Evolutionary conservation across 805 yeast genomes (phyloP).

Genomic region (Pichia thaimueangensis): DNA sequence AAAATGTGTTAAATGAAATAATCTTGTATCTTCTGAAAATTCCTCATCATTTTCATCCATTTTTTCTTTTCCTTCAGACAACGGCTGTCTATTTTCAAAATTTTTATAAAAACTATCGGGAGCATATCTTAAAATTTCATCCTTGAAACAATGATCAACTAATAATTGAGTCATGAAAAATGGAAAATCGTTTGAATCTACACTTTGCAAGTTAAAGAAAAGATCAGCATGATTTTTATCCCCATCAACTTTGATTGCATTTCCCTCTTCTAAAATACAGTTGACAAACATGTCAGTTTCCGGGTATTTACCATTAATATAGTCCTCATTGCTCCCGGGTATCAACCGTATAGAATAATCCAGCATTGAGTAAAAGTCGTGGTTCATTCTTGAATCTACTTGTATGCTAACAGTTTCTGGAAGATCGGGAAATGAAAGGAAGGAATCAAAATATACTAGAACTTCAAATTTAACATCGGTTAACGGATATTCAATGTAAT

Average conservation of each 20-base stretch:
- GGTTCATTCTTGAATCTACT: conserved; percentile 35
- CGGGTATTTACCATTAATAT: conserved; percentile 3
- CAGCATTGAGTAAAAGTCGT: conserved; percentile 14
- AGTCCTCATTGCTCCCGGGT: conserved; percentile 12
- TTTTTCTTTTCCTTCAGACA: background rate
- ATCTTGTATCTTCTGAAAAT: too few relatives aligned
- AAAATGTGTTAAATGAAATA: conserved; percentile 11
- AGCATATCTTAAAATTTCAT: conserved; percentile 22
- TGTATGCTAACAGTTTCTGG: conserved; percentile 47
- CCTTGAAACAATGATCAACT: conserved; percentile 25
- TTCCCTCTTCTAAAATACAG: conserved; percentile 16
- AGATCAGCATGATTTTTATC: conserved; percentile 23
- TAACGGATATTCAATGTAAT: conserved; percentile 31
- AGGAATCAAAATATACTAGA: conserved; percentile 37
- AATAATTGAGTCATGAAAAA: conserved; percentile 39
- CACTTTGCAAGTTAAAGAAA: conserved; percentile 30
- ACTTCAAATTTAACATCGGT: conserved; percentile 38
- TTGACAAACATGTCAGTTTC: conserved; percentile 17
- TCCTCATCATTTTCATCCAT: background rate
- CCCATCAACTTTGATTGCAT: conserved; percentile 27
- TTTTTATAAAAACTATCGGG: conserved; percentile 19
- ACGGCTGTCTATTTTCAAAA: background rate
- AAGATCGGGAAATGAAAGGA: conserved; percentile 60
- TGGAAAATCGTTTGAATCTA: conserved; percentile 46
- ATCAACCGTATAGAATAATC: conserved; percentile 20